Percentiles rank a stretch among this genome's conserved stretches.
Conservation (phyloP, 169 alveolate genomes). For the Plasmodium chabaudi region DNA sequence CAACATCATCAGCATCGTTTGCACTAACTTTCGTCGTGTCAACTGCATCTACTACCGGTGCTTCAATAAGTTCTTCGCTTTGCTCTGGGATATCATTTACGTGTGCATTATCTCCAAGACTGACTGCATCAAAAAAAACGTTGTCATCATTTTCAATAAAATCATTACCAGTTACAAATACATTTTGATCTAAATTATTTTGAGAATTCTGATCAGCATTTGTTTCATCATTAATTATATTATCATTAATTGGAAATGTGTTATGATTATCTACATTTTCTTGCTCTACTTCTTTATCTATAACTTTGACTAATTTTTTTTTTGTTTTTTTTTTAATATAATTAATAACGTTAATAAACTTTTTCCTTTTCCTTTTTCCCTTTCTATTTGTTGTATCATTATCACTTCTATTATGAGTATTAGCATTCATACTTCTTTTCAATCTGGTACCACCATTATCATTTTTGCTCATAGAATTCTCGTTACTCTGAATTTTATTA, state of each 20-base stretch:
- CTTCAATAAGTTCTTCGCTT: conserved; percentile 3
- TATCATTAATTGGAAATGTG: not conserved
- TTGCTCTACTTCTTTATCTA: conserved; percentile 25
- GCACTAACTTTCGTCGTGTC: not conserved
- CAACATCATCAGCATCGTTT: too few species aligned
- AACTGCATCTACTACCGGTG: not conserved
- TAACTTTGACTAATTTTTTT: conserved; percentile 20
- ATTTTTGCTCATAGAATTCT: not conserved
- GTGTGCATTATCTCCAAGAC: not conserved
- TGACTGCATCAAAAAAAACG: not conserved
- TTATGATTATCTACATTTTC: not conserved
- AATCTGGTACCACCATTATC: not conserved
- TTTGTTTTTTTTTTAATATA: conserved; percentile 55
- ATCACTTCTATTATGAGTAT: not conserved
- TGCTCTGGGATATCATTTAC: not conserved
- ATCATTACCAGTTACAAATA: not conserved
- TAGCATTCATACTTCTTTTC: not conserved
- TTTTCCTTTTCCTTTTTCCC: conserved; percentile 21
- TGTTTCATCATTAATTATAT: not conserved
- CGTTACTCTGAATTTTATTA: not conserved
- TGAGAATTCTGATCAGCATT: not conserved
- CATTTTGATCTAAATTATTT: not conserved
- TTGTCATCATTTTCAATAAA: not conserved
- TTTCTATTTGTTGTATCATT: not conserved
- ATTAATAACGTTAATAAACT: conserved; percentile 56